These are phyloP conservation scores for Nannochloropsis gaditana DNA, from an alignment of 108 stramenopile species.

Conservation along the genomic window DNA sequence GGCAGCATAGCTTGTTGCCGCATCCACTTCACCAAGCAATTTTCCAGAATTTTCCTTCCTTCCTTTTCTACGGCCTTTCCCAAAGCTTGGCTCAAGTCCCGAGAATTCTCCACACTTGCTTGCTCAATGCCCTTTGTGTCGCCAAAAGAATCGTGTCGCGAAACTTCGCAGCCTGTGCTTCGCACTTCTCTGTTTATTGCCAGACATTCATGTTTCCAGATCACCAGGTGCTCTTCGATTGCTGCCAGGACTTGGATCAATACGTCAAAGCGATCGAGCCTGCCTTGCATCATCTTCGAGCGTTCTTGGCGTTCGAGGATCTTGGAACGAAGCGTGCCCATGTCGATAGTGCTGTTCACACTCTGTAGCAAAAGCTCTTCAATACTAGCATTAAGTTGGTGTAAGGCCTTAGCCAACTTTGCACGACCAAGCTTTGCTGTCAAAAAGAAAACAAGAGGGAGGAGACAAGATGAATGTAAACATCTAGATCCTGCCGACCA, in stretches of 20 bases:
- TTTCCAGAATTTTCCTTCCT: not conserved
- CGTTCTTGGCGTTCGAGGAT: not conserved
- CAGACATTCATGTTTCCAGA: not conserved
- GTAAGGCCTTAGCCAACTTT: not conserved
- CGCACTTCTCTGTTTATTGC: not conserved
- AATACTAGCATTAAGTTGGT: not conserved
- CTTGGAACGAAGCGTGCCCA: not conserved
- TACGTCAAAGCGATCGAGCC: not conserved
- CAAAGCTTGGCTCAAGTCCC: not conserved
- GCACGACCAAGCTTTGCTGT: not conserved
- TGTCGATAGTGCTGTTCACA: not conserved
- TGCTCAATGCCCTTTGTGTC: not conserved
- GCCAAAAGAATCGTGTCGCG: too few relatives aligned
- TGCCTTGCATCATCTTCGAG: not conserved
- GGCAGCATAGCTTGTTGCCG: not conserved
- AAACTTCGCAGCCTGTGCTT: too few relatives aligned
- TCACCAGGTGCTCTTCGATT: not conserved
- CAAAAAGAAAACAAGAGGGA: not conserved
- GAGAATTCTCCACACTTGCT: not conserved
- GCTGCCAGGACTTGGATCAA: slow-evolving; percentile 17
- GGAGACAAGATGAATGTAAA: not conserved
- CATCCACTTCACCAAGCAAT: not conserved
- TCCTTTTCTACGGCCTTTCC: not conserved
- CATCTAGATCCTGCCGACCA: not conserved
- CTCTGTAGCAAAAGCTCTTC: not conserved